Conservation (phyloP, 2,329 filamentous ascomycete species). For the Fusarium buxicola region DNA sequence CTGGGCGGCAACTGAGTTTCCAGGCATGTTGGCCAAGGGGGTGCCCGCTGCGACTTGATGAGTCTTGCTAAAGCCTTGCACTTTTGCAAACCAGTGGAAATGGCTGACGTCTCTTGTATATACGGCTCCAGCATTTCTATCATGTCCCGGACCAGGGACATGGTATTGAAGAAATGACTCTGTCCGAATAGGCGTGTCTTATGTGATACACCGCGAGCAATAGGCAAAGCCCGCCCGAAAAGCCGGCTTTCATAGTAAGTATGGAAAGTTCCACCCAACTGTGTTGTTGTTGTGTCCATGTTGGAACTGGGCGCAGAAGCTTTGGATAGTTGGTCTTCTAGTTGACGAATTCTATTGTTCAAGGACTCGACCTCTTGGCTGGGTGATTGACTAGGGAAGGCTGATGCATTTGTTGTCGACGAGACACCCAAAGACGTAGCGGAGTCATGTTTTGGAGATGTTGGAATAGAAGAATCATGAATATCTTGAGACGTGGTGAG, state of each 20-base stretch:
- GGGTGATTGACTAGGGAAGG: conserved; percentile 6
- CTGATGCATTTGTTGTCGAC: conserved; percentile 12
- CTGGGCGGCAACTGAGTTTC: conserved; percentile 60
- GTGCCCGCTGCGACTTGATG: conserved; percentile 63
- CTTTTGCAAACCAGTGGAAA: conserved; percentile 54
- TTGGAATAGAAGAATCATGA: neutral
- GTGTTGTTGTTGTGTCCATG: conserved; percentile 53
- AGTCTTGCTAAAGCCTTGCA: conserved; percentile 65
- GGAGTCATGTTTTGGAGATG: conserved; percentile 6
- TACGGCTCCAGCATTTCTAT: conserved; percentile 57
- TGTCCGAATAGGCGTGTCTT: conserved; percentile 68
- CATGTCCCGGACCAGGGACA: conserved; percentile 58
- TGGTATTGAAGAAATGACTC: conserved; percentile 67
- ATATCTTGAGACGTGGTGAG: neutral
- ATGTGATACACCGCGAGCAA: conserved; percentile 60
- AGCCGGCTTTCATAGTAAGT: conserved; percentile 53
- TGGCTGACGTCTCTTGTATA: conserved; percentile 52
- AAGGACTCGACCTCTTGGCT: conserved; percentile 34
- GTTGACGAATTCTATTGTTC: conserved; percentile 19
- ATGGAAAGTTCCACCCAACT: conserved; percentile 57
- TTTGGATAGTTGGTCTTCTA: conserved; percentile 28
- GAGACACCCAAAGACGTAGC: neutral
- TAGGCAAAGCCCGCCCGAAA: conserved; percentile 46
- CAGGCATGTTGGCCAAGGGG: conserved; percentile 59
- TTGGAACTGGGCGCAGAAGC: conserved; percentile 9